phyloP scores from a whole-genome alignment of 73 alveolate genomes.

The Paramecium bursaria region DNA sequence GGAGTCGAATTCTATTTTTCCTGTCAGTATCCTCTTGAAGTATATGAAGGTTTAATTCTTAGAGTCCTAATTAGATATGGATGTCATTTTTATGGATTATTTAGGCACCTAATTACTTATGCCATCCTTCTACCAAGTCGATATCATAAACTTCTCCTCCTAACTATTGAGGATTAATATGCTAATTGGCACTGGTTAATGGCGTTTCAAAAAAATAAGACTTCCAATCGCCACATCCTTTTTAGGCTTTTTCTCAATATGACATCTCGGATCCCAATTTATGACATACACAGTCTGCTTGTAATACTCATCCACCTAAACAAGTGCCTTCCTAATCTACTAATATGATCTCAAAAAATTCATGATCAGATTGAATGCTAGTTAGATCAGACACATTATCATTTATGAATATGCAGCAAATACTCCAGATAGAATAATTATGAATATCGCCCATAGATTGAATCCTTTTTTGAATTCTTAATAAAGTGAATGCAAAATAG shows the following conservation, averaged over 20 bases:
- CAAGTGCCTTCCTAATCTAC: slow-evolving; percentile 5
- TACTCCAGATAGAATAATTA: slow-evolving; percentile 13
- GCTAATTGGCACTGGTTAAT: slow-evolving; percentile 35
- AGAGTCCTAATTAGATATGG: slow-evolving; percentile 24
- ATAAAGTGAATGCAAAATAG: background rate
- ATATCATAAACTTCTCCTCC: slow-evolving; percentile 47
- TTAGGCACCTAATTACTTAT: slow-evolving; percentile 7
- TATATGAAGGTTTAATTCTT: slow-evolving; percentile 17
- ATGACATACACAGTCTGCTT: slow-evolving; percentile 26
- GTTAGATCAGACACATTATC: background rate
- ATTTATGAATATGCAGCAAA: background rate
- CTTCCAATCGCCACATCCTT: slow-evolving; percentile 37
- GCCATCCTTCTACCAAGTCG: slow-evolving; percentile 27
- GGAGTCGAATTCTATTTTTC: slow-evolving; percentile 39
- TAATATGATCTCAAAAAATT: background rate
- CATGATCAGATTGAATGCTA: slow-evolving; percentile 10
- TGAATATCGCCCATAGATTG: slow-evolving; percentile 33
- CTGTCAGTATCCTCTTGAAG: slow-evolving; percentile 43
- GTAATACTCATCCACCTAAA: slow-evolving; percentile 45
- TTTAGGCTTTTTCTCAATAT: slow-evolving; percentile 19
- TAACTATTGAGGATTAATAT: background rate
- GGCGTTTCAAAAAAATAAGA: slow-evolving; percentile 21
- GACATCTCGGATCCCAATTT: slow-evolving; percentile 53
- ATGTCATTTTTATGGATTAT: slow-evolving; percentile 34
- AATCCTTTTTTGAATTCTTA: slow-evolving; percentile 33